phyloP scores from a whole-genome alignment of 495 filamentous ascomycete species.

The Xylaria castorea region DNA sequence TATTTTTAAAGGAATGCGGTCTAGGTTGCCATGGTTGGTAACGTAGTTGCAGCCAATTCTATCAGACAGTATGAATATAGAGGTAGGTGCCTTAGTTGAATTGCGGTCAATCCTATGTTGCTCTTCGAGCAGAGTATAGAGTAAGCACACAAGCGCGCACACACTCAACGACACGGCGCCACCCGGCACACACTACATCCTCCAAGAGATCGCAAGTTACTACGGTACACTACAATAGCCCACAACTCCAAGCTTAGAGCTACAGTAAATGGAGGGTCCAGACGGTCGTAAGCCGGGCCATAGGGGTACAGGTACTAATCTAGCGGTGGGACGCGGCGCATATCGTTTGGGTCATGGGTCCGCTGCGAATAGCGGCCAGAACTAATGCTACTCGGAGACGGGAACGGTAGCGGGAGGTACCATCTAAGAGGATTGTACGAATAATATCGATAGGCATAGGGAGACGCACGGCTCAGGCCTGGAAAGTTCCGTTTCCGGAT shows the following conservation, averaged over 20 bases:
- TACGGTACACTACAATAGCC: neutral
- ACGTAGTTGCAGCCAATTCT: neutral
- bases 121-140: neutral
- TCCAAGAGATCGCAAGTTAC: neutral
- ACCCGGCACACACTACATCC: neutral
- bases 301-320: neutral
- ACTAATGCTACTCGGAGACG: neutral
- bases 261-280: neutral
- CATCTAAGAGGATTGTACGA: neutral
- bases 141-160: neutral
- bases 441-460: neutral
- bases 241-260: neutral
- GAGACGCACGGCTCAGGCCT: neutral
- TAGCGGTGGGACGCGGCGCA: neutral
- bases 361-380: neutral
- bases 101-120: neutral
- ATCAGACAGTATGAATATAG: neutral
- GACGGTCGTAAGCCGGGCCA: neutral
- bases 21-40: neutral
- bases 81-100: neutral
- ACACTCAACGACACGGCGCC: neutral
- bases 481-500: neutral
- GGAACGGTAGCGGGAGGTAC: neutral
- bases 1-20: neutral
- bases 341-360: neutral